Percentiles rank a stretch among this genome's conserved stretches.
Evolutionary conservation across 495 filamentous ascomycete species (phyloP).

Genomic region (Geoglossum glabrum): DNA sequence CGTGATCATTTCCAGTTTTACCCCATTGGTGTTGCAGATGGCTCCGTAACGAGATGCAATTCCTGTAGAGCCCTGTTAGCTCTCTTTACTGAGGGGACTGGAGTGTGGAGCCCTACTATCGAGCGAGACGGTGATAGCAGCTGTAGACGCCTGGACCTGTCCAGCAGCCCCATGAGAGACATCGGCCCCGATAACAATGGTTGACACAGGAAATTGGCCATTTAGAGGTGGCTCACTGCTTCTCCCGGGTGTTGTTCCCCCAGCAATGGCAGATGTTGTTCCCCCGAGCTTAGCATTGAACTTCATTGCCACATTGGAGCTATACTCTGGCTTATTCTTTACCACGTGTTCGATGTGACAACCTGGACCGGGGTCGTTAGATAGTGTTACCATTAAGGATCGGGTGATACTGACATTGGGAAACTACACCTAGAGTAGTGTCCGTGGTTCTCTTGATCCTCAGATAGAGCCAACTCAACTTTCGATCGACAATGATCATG

Average conservation of each 20-base stretch:
- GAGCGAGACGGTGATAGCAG: constrained; percentile 67
- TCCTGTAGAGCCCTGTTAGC: constrained; percentile 3
- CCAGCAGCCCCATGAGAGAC: constrained; percentile 68
- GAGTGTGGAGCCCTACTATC: constrained; percentile 23
- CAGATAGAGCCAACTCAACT: constrained; percentile 44
- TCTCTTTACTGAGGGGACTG: background rate
- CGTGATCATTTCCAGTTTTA: constrained; percentile 52
- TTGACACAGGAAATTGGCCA: constrained; percentile 25
- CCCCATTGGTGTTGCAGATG: constrained; percentile 56
- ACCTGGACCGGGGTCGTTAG: constrained; percentile 9
- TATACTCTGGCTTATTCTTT: constrained; percentile 49
- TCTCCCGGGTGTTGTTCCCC: constrained; percentile 6
- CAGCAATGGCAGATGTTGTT: constrained; percentile 31
- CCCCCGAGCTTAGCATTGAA: constrained; percentile 93
- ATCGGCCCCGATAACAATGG: constrained; percentile 72
- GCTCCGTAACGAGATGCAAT: constrained; percentile 45
- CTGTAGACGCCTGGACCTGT: constrained; percentile 46
- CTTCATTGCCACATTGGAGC: constrained; percentile 82
- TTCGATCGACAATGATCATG: constrained; percentile 49
- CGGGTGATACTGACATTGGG: constrained; percentile 27
- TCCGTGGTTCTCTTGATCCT: constrained; percentile 70
- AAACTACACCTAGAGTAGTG: constrained; percentile 54
- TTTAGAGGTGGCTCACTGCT: background rate
- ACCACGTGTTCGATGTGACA: constrained; percentile 41
- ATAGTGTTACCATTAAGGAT: background rate